Base-by-base conservation (phyloP, 768 basidiomycete genomes). In the Clitopilus hobsonii region DNA sequence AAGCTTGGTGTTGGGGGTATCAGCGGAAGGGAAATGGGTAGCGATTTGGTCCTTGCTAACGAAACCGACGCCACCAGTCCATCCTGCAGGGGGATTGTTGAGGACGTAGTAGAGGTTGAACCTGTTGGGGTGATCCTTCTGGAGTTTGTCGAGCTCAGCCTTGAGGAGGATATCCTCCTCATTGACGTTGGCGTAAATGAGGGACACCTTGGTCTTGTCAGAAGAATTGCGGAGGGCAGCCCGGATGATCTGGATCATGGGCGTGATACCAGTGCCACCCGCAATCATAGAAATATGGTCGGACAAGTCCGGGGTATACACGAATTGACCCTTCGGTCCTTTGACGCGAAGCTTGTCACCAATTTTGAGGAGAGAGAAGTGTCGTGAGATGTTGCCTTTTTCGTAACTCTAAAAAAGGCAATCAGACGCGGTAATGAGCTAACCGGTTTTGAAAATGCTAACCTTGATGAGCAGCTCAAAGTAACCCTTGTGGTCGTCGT, bases 391-490 rank as follows among this genome's bases (percentile, higher is more conserved):
- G 78, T 98, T 98, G 56, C 97, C 97, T 68, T 91, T 88, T 67
- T 98, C 96, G 66, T 99, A 99, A 6, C 93, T 83, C 95, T 97
- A 64, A 25, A 61, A 47, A 45, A 30, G 47, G 25, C 48, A 29
- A 38, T 48, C 52, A 52, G 38, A 28, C 51, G 26, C 20, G 54
- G 38, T 38, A 51, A 28, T 14, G 38, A 26, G 6, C 27, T 38
- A 25, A 56, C 45, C 13, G 53, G 51, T 53, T 38, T 52, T 16
- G 23, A 14, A 36, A 36, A 14, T 20, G 57, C 65, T 55, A 65
- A 91, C 94, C 87, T 99, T 99, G 77, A 99, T 89, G 63, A 99
- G 82, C 56, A 99, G 85, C 71, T 98, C 95, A 69, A 99, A 98
- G 74, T 89, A 83, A 49, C 97, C 97, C 10, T 45, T 16, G 50